Evolutionary conservation across 768 basidiomycete genomes (phyloP), one percentile per base, ranked within the genome.

Genomic region (Russula lepida): DNA sequence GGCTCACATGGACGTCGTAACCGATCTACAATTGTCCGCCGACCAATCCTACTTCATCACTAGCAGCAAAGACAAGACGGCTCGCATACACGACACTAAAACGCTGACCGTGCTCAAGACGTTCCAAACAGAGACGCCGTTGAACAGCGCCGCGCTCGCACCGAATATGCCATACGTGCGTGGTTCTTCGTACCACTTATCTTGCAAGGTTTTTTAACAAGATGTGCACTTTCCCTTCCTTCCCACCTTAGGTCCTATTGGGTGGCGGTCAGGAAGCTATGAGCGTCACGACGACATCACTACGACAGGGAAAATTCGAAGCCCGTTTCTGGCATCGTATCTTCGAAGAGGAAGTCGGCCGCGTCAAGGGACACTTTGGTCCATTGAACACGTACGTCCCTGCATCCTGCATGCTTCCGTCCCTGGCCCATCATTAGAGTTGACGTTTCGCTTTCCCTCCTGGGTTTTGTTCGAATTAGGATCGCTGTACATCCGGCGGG

Each of bases 221-320:
- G 3, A 27, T 11, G 4, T 49, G 2, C n/a, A n/a, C n/a, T n/a
- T n/a, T 7, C 48, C 12, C 6, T 6, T 11, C 32, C 11, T 11
- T 32, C n/a, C 53, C 48, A 21, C 35, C 35, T 21, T 58, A 93
- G 90, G 81, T 95, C 46, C 81, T 98, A 33, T 78, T 97, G 25
- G 97, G 97, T 47, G 95, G 97, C 73, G 97, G 97, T 46, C 97
- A 98, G 74, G 95, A 97, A 71, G 97, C 97, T 4, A 95, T 93
- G 92, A 85, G 78, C 69, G 97, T 98, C 54, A 98, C 97, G 15
- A 98, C 93, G 8, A 98, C 95, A 0, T 93, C 92, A 2, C 69
- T 84, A 25, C 84, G 97, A 54, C 92, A 97, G 72, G 97, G 95
- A 23, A 97, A 98, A 74, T 99, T 99, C 72, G 97, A 98, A 76